Percentiles rank a stretch among this genome's conserved stretches.
phyloP scores from a whole-genome alignment of 2,329 filamentous ascomycete species.

The Cadophora gregata region DNA sequence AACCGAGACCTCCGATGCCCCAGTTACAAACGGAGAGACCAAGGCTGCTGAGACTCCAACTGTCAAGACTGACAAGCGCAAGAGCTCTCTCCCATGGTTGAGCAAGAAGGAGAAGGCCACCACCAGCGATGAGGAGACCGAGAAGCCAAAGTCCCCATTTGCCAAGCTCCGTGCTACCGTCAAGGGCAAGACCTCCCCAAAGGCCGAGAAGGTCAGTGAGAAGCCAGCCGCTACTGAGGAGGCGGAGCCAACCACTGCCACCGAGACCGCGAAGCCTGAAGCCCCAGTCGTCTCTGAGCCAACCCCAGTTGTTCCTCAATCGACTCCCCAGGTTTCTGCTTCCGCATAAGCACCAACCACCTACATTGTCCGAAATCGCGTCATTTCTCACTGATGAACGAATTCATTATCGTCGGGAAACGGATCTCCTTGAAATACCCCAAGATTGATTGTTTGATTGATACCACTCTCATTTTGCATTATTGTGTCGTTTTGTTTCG shows the following conservation, averaged over 20 bases:
- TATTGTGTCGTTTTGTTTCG: constrained; percentile 37
- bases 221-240: constrained; percentile 48
- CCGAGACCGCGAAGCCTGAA: constrained; percentile 20
- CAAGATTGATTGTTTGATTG: constrained; percentile 45
- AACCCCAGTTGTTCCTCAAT: constrained; percentile 26
- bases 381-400: constrained; percentile 32
- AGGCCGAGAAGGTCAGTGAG: constrained; percentile 55
- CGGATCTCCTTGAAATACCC: constrained; percentile 47
- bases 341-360: constrained; percentile 40
- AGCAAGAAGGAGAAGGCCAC: constrained; percentile 64
- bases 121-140: constrained; percentile 51
- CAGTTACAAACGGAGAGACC: constrained; percentile 49
- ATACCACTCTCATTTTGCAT: constrained; percentile 48
- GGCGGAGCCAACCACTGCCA: constrained; percentile 38
- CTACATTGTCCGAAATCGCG: constrained; percentile 20
- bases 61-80: constrained; percentile 61
- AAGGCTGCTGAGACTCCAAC: constrained; percentile 46
- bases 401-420: constrained; percentile 44
- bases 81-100: constrained; percentile 64
- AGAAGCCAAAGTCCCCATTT: constrained; percentile 45
- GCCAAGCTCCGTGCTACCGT: constrained; percentile 46
- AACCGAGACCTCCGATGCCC: constrained; percentile 43
- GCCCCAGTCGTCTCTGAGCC: constrained; percentile 31
- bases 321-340: constrained; percentile 43
- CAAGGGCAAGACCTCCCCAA: constrained; percentile 44